phyloP scores from a whole-genome alignment of 2,329 filamentous ascomycete genomes.

The Fusarium pseudocircinatum region DNA sequence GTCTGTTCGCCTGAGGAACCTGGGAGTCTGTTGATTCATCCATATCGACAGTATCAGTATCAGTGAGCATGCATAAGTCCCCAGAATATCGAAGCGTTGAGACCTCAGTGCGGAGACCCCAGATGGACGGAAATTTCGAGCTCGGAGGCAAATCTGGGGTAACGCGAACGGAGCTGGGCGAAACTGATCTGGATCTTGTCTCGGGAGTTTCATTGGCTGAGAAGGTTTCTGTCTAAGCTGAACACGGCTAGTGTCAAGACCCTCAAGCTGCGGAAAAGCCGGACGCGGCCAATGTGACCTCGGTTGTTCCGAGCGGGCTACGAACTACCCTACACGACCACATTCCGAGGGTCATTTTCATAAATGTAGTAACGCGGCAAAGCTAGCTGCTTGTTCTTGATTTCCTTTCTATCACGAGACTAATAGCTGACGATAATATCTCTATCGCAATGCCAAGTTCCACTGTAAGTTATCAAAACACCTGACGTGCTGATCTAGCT shows the following conservation, averaged over 20 bases:
- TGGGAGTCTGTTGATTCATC: not conserved
- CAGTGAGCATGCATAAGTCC: not conserved
- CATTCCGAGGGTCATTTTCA: not conserved
- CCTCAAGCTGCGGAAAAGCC: not conserved
- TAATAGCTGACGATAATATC: not conserved
- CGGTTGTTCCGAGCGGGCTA: not conserved
- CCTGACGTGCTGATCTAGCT: fast-evolving
- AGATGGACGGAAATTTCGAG: not conserved
- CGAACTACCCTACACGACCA: not conserved
- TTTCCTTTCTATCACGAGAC: not conserved
- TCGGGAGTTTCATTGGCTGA: not conserved
- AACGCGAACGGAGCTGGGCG: not conserved
- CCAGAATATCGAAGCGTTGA: not conserved
- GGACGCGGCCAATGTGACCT: not conserved
- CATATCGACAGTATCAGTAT: not conserved
- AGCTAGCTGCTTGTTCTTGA: not conserved
- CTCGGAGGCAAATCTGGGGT: not conserved
- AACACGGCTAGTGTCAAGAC: fast-evolving
- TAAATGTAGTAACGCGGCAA: not conserved
- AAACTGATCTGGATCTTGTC: not conserved
- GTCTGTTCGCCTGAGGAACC: fast-evolving
- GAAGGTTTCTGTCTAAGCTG: fast-evolving
- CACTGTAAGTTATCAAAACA: fast-evolving
- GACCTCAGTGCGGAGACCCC: not conserved
- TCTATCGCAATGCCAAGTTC: not conserved